phyloP scores from a whole-genome alignment of 2,329 filamentous ascomycete species.

The Triangularia verruculosa region DNA sequence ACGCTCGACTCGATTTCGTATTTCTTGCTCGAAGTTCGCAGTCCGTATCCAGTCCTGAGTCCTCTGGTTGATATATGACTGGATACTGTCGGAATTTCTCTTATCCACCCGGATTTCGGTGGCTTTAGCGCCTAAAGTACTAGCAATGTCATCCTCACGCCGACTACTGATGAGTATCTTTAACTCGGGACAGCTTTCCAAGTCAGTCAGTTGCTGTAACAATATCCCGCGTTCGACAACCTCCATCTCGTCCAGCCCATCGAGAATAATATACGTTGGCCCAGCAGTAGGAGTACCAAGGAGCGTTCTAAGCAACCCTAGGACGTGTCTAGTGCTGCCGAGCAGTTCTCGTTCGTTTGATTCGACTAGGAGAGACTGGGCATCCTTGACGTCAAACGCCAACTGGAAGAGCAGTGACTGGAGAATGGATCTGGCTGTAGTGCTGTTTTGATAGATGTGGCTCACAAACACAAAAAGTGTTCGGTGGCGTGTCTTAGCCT shows the following conservation, averaged over 20 bases:
- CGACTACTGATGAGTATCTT: constrained; percentile 27
- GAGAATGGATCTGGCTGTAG: constrained; percentile 20
- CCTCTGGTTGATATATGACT: constrained; percentile 23
- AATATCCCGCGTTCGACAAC: constrained; percentile 20
- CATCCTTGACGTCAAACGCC: constrained; percentile 21
- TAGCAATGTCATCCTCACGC: constrained; percentile 27
- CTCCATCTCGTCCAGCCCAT: constrained; percentile 33
- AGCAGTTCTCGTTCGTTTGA: constrained; percentile 21
- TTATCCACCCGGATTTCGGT: constrained; percentile 23
- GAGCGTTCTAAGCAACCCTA: constrained; percentile 8
- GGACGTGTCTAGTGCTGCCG: constrained; percentile 25
- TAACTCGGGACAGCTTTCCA: constrained; percentile 16
- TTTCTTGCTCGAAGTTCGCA: constrained; percentile 17
- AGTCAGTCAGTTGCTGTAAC: constrained; percentile 12
- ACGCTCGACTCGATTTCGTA: constrained; percentile 20
- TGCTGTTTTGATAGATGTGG: constrained; percentile 11
- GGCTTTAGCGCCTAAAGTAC: constrained; percentile 15
- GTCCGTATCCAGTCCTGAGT: constrained; percentile 19
- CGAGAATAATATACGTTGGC: constrained; percentile 28
- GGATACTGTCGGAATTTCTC: constrained; percentile 26
- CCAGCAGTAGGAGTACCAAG: constrained; percentile 8
- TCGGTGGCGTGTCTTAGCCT: constrained; percentile 6
- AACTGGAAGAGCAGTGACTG: constrained; percentile 26
- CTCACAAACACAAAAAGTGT: constrained; percentile 24
- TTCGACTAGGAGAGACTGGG: constrained; percentile 26